Base-by-base conservation (phyloP, 495 filamentous ascomycete genomes). In the Penicillium argentinense region DNA sequence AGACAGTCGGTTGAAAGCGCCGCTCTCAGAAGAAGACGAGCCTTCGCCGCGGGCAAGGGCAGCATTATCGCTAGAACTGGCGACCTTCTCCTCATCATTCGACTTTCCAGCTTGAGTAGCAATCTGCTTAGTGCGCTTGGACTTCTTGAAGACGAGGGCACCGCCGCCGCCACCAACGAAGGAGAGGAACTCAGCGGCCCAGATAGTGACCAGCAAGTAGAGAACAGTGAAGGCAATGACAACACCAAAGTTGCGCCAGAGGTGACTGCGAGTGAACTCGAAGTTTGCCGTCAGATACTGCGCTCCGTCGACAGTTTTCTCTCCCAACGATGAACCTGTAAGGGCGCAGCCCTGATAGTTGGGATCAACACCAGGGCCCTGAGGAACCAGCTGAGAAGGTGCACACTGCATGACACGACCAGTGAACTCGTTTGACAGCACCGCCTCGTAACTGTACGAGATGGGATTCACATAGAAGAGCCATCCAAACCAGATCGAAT, bases 241-340 rank as follows among this genome's bases (percentile, higher is more conserved):
- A 14, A 91, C 83, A 38, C 84, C 87, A 57, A 87, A 89, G 60
- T 93, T 91, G 13, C 87, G 83, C 88, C 88, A 93, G 13, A 91
- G 62, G 55, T 93, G 76, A 11, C 62, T 54, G 1, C 82, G 78
- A 4, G 70, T 77, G 57, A 89, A 91, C 23, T 76, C 67, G 51
- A 80, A 82, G 5, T 71, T 69, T 1, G 60, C 56, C 9, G 62
- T 53, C 16, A 91, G 50, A 53, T 89, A 92, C 14, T 72, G 71
- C 13, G 71, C 63, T 1, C 88, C 88, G 3, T 71, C 47, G 9
- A 92, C 74, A 9, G 50, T 60, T 0, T 62, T 66, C 24, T 62
- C 53, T 18, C 70, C 68, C 19, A 74, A 47, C 6, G 67, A 42
- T 17, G 82, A 74, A 4, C 85, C 85, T 17, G 76, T 71, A 22